Evolutionary conservation across 139 green algal genomes (phyloP), one percentile per base, ranked within the genome.

Genomic region (Tetratostichococcus sp.): DNA sequence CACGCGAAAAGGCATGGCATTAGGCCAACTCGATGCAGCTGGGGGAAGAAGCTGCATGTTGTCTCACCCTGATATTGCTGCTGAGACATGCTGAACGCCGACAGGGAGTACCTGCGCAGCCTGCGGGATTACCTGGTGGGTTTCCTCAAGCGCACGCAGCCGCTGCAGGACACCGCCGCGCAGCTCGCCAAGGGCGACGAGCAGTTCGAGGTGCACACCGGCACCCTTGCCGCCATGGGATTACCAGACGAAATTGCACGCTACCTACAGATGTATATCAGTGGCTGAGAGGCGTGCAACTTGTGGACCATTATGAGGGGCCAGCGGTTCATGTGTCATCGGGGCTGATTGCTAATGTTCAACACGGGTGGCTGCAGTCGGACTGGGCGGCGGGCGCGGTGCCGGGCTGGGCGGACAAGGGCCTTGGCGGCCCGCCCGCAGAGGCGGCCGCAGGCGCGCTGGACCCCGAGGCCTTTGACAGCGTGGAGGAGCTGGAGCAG

Each of bases 91-190:
- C 50, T 62, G 50, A 8, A 26, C 50, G 2, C 35, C 6, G 35
- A 65, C 82, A 90, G 86, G 76, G 74, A 89, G 6, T 97, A 95
- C 84, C 70, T 91, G 59, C 21, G 79, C 43, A 77, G 33, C 1
- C 77, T 97, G 78, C 57, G 93, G 31, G 78, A 17, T 25, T 99
- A 99, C 81, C 85, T 99, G 31, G 67, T 83, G 62, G 83, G 66
- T 16, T 99, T 99, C 79, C 91, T 97, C 69, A 77, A 89, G 57
- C 87, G 94, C 43, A 96, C 91, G 4, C 90, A 97, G 79, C 96
- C 96, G 21, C 85, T 99, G 83, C 50, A 62, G 50, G 50, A 62
- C 50, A 26, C 50, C 17, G 19, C 17, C 14, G 77, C 71, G 28
- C 81, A 89, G 71, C 76, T 94, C 66, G 69, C 50, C 50, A 62